phyloP scores from a whole-genome alignment of 148 eudicot species.

The Suaeda aralocaspica region DNA sequence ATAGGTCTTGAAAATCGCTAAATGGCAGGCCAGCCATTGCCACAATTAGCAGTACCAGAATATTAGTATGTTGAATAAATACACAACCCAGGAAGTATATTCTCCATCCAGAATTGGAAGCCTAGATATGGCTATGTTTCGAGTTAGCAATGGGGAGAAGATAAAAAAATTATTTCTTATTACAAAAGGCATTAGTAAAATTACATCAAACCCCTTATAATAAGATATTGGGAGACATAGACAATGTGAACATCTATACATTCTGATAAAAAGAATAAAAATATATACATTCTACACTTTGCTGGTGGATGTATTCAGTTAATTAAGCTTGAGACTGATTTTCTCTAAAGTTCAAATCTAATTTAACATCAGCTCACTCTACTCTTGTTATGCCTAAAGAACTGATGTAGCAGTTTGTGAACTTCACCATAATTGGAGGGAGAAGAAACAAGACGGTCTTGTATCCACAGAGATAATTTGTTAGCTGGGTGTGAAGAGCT shows the following conservation, averaged over 20 bases:
- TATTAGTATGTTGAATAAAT: too few relatives aligned
- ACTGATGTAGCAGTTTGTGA: slow-evolving; percentile 67
- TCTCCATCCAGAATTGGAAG: not conserved
- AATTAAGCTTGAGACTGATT: not conserved
- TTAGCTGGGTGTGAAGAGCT: slow-evolving; percentile 59
- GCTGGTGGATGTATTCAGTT: slow-evolving; percentile 9
- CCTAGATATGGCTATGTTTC: not conserved
- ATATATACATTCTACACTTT: not conserved
- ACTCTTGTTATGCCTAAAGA: slow-evolving; percentile 67
- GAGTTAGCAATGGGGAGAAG: not conserved
- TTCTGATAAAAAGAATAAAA: not conserved
- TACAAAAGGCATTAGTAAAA: not conserved
- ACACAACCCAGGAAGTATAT: not conserved
- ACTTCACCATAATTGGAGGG: slow-evolving; percentile 69
- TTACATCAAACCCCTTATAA: too few relatives aligned
- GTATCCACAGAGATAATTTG: slow-evolving; percentile 89
- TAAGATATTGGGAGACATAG: too few relatives aligned
- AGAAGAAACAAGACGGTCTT: slow-evolving; percentile 47
- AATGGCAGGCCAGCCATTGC: too few relatives aligned
- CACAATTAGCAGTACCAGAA: too few relatives aligned
- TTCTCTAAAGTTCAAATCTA: not conserved
- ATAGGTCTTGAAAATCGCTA: too few relatives aligned
- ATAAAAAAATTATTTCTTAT: not conserved
- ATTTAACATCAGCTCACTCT: slow-evolving; percentile 20
- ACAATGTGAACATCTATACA: slow-evolving; percentile 9